phyloP scores from a whole-genome alignment of 179 eudicot genomes.

The Silene coronaria region DNA sequence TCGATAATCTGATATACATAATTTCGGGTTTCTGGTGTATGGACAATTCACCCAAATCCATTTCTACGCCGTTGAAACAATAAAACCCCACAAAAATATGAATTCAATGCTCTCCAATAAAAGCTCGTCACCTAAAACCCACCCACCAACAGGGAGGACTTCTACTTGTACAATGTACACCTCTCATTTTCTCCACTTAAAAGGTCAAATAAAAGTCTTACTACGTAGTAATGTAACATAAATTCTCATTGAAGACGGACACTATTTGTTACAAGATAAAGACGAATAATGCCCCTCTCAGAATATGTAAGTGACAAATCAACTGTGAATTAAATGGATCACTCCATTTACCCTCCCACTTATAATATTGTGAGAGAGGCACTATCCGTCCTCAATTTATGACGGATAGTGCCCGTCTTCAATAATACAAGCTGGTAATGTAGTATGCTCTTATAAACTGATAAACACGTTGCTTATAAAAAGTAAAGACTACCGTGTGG shows the following conservation, averaged over 20 bases:
- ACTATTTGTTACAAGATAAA: no score
- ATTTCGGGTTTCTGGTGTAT: not conserved
- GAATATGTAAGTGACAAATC: no score
- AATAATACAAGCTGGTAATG: no score
- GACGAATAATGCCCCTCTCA: no score
- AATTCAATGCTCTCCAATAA: conserved; percentile 18
- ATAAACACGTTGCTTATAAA: not conserved
- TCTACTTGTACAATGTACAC: not conserved
- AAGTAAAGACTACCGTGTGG: not conserved
- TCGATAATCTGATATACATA: not conserved
- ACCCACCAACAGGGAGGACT: conserved; percentile 24
- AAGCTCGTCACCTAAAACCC: conserved; percentile 28
- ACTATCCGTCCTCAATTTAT: no score
- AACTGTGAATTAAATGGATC: no score
- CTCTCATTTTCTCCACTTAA: not conserved
- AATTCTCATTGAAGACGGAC: no score
- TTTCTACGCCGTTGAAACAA: not conserved
- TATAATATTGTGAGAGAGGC: no score
- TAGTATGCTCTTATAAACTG: not conserved
- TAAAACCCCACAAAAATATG: not conserved
- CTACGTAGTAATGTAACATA: no score
- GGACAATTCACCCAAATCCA: not conserved
- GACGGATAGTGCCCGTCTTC: no score
- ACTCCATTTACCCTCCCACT: no score
- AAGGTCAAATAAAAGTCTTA: not conserved